A percentile compares a stretch with the other conserved stretches of the same genome.
These are phyloP conservation scores for Diutina catenulata DNA, from an alignment of 1,139 yeast genomes.

Conservation along the genomic window DNA sequence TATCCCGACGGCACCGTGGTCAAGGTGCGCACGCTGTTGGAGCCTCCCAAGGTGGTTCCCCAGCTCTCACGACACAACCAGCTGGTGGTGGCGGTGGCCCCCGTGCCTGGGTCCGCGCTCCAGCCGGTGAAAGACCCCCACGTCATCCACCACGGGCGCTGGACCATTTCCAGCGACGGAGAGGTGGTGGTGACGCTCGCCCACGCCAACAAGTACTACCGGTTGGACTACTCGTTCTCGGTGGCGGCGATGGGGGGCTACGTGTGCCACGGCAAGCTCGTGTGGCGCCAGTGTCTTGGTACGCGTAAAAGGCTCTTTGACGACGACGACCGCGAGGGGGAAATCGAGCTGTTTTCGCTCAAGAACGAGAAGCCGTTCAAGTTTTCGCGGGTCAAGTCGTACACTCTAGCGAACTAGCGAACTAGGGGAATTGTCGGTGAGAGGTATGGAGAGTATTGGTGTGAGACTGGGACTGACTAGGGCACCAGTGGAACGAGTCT, in stretches of 20 bases:
- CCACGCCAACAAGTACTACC: slow-evolving; percentile 53
- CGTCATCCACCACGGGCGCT: slow-evolving; percentile 37
- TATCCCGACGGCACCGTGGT: slow-evolving; percentile 68
- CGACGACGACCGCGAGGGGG: slow-evolving; percentile 36
- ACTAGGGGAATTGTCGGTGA: too few species aligned
- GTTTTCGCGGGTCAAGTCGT: slow-evolving; percentile 21
- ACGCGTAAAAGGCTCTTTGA: slow-evolving; percentile 29
- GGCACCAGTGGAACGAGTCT: too few species aligned
- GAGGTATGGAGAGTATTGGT: too few species aligned
- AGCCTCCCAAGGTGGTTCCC: slow-evolving; percentile 54
- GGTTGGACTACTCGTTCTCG: slow-evolving; percentile 50
- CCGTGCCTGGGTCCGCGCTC: slow-evolving; percentile 5
- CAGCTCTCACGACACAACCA: slow-evolving; percentile 7
- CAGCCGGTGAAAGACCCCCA: slow-evolving; percentile 18
- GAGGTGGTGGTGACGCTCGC: slow-evolving; percentile 46
- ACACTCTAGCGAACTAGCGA: slow-evolving; percentile 34
- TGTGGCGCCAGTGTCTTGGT: slow-evolving; percentile 55
- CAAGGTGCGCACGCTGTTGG: slow-evolving; percentile 52
- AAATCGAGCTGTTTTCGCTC: slow-evolving; percentile 40
- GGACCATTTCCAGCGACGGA: slow-evolving; percentile 34
- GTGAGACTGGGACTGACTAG: too few species aligned
- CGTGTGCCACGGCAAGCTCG: slow-evolving; percentile 48
- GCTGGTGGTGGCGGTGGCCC: slow-evolving; percentile 7
- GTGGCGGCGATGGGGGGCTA: slow-evolving; percentile 45
- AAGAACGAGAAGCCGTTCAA: slow-evolving; percentile 67